Evolutionary conservation across 129 eudicot species (phyloP).

Genomic region (Flaveria sonorensis): DNA sequence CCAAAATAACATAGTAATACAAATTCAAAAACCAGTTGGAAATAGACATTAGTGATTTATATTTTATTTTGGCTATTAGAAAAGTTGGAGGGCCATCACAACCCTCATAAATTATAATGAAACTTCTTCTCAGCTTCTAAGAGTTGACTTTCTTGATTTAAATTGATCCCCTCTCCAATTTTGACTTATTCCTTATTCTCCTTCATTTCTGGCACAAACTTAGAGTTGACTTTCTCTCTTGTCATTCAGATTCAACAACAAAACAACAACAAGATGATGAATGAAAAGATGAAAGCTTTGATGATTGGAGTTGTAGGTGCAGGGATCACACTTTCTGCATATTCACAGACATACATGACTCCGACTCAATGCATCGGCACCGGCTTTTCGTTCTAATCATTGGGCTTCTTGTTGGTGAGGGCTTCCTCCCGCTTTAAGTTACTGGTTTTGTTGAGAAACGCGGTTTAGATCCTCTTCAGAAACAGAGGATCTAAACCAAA

Average conservation of each 20-base stretch:
- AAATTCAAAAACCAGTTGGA: neutral
- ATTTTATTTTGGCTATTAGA: conserved; percentile 29
- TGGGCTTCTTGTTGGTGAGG: conserved; percentile 88
- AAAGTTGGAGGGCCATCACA: conserved; percentile 35
- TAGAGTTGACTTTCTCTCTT: conserved; percentile 32
- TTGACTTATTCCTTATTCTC: conserved; percentile 24
- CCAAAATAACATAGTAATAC: neutral
- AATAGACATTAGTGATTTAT: neutral
- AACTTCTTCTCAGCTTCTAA: conserved; percentile 31
- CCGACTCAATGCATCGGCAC: conserved; percentile 63
- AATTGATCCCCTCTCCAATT: conserved; percentile 15
- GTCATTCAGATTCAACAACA: neutral
- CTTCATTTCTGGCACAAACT: conserved; percentile 15
- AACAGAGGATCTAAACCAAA: conserved; percentile 5
- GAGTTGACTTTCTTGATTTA: conserved; percentile 41
- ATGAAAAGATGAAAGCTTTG: conserved; percentile 63
- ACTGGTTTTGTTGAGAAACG: neutral
- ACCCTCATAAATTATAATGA: conserved; percentile 17
- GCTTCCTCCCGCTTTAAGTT: conserved; percentile 63
- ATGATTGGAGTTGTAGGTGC: conserved; percentile 82
- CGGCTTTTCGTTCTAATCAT: conserved; percentile 69
- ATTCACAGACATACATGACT: conserved; percentile 62
- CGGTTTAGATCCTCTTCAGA: neutral
- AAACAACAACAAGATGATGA: conserved; percentile 45
- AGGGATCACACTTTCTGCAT: conserved; percentile 79